These are phyloP conservation scores for Daldinia sp. DNA, from an alignment of 2,329 filamentous ascomycete genomes.

Conservation along the genomic window DNA sequence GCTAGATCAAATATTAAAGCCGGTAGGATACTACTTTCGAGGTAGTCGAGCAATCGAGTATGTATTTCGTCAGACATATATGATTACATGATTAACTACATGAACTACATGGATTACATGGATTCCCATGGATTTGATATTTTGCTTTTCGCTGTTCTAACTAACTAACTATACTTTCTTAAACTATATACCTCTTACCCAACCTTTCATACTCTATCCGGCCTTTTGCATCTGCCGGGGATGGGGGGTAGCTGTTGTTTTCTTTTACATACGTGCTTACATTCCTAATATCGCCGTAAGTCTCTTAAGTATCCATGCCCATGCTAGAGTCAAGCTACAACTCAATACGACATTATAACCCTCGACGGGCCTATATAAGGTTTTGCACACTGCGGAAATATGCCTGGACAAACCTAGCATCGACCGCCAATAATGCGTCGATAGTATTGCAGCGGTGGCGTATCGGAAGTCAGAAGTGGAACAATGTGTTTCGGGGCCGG, in stretches of 20 bases:
- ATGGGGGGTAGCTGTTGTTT: constrained; percentile 8
- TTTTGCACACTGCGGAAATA: constrained; percentile 17
- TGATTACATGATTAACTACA: constrained; percentile 25
- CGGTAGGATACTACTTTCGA: constrained; percentile 29
- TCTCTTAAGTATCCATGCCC: constrained; percentile 21
- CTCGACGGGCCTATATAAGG: constrained; percentile 15
- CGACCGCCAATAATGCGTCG: constrained; percentile 19
- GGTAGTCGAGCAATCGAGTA: constrained; percentile 29
- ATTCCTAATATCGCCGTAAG: constrained; percentile 6
- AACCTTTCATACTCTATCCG: constrained; percentile 15
- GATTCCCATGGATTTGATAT: background rate
- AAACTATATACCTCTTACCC: background rate
- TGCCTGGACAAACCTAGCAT: constrained; percentile 22
- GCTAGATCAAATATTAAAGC: constrained; percentile 28
- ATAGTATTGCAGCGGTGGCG: constrained; percentile 15
- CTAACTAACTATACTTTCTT: background rate
- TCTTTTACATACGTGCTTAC: constrained; percentile 1
- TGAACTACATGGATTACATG: constrained; percentile 10
- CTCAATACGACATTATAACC: constrained; percentile 20
- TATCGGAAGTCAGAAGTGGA: constrained; percentile 25
- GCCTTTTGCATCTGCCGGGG: constrained; percentile 31
- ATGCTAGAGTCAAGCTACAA: constrained; percentile 26
- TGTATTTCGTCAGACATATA: constrained; percentile 34
- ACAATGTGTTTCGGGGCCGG: constrained; percentile 26
- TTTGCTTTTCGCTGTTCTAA: too few species aligned